phyloP scores from a whole-genome alignment of 352 stramenopile genomes.

The Globisporangium spiculum region DNA sequence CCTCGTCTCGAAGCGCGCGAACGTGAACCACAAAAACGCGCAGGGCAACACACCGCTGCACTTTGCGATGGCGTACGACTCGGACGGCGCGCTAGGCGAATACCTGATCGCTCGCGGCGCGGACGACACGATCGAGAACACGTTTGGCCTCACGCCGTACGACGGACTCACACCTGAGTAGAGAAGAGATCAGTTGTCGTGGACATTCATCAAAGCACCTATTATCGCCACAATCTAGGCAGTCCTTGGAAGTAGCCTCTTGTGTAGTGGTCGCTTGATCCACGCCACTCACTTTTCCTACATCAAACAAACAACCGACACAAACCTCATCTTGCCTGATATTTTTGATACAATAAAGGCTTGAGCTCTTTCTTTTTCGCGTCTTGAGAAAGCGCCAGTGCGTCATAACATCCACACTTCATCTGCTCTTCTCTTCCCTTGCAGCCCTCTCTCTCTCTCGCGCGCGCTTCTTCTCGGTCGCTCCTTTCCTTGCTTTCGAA shows the following conservation, averaged over 20 bases:
- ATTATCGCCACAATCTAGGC: too few relatives aligned
- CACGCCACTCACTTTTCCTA: not conserved
- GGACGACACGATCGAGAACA: slow-evolving; percentile 94
- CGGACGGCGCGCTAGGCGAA: slow-evolving; percentile 85
- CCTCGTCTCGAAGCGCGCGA: slow-evolving; percentile 77
- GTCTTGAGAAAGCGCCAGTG: not conserved
- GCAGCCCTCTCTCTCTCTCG: not conserved
- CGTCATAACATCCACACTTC: not conserved
- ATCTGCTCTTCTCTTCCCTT: not conserved
- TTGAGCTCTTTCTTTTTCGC: slow-evolving; percentile 4
- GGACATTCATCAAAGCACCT: too few relatives aligned
- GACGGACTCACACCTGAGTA: slow-evolving; percentile 81
- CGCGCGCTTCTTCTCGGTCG: not conserved
- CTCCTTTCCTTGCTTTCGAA: not conserved
- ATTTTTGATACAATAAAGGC: slow-evolving; percentile 1
- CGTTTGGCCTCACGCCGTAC: slow-evolving; percentile 90
- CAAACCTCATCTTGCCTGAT: not conserved
- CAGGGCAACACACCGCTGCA: slow-evolving; percentile 92
- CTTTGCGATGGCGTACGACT: slow-evolving; percentile 93
- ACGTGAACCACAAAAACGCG: slow-evolving; percentile 91
- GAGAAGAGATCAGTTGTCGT: slow-evolving; percentile 9
- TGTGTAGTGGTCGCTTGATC: not conserved
- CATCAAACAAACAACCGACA: not conserved
- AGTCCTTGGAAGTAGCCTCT: too few relatives aligned
- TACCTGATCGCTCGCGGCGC: slow-evolving; percentile 92